Base-by-base conservation (phyloP, 2,329 filamentous ascomycete species). In the Talaromyces sp. region DNA sequence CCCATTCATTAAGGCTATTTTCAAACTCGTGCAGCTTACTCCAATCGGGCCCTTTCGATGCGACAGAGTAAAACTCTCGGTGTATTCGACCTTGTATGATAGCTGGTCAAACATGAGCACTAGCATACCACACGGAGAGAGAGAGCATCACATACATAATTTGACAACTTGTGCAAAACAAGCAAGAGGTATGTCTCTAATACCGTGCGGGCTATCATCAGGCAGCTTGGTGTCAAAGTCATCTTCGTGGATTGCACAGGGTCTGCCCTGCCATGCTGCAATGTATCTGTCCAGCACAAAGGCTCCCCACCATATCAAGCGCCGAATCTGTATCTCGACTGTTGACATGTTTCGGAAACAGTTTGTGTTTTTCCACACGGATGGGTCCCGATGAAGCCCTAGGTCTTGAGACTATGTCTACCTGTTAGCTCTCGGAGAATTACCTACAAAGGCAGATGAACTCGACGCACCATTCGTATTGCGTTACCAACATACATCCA, bases 201-300 rank as follows among this genome's bases (percentile, higher is more conserved):
- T 36, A n/a, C 59, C 58, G n/a, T 61, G 54, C 17, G 27, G 32
- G 13, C 15, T 58, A 22, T 61, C 61, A 33, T 63, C 58, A 17
- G 61, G 61, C 5, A 63, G 28, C 32, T 63, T 22, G 4, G 61
- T 63, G n/a, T 63, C 61, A 27, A 61, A 63, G 53, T 63, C 61
- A 44, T 61, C 58, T 54, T 63, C 54, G 17, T 63, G 61, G 30
- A 63, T 63, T 19, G 56, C 61, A 51, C 61, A 63, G 6, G 61
- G 61, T 2, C 61, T 59, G 30, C 61, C 61, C 42, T 63, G 61
- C 61, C 61, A 63, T 30, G 61, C 61, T 9, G 61, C 57, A 36
- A 63, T 61, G 28, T 63, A 63, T 58, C 61, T 19, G 47, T 63
- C 61, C 5, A 63, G 54, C n/a, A 63, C 61, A 58, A 63, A 63